Percentiles rank a stretch among this genome's conserved stretches.
Evolutionary conservation across 768 basidiomycete genomes (phyloP).

Genomic region (Psilocybe azurescens): DNA sequence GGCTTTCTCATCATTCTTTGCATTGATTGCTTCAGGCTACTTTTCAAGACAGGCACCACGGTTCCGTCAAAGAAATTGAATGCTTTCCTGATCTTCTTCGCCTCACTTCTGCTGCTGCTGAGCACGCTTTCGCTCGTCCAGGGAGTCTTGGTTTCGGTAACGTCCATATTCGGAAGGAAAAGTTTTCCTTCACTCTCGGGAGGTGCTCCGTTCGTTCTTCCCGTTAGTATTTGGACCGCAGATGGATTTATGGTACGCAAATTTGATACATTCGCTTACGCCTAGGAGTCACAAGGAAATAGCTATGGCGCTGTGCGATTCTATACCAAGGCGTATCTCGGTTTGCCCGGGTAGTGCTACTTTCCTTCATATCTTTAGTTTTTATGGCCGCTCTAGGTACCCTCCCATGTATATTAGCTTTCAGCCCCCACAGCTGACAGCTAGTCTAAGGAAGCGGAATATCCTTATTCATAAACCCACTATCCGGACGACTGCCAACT

Average conservation of each 20-base stretch:
- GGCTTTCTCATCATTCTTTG: constrained; percentile 12
- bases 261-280: not conserved
- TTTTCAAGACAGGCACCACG: not conserved
- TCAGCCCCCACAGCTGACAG: not conserved
- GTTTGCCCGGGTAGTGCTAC: not conserved
- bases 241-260: constrained; percentile 22
- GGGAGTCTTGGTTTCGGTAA: constrained; percentile 4
- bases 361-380: constrained; percentile 13
- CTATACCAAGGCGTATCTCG: constrained; percentile 16
- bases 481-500: not conserved
- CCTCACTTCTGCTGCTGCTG: constrained; percentile 12
- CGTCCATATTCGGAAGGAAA: constrained; percentile 12
- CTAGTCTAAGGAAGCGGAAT: constrained; percentile 11
- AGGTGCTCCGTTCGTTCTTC: constrained; percentile 14
- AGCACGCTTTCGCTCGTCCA: constrained; percentile 15
- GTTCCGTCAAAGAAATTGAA: not conserved
- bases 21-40: constrained; percentile 9
- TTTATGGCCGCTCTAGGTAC: constrained; percentile 13
- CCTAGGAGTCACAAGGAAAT: not conserved
- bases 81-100: constrained; percentile 11
- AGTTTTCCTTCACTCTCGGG: constrained; percentile 8
- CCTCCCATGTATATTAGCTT: not conserved
- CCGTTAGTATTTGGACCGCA: constrained; percentile 21
- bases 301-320: constrained; percentile 21
- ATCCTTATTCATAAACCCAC: constrained; percentile 7